A percentile compares a stretch with the other conserved stretches of the same genome.
phyloP scores from a whole-genome alignment of 805 yeast genomes.

The Teunomyces barrocoloradensis region DNA sequence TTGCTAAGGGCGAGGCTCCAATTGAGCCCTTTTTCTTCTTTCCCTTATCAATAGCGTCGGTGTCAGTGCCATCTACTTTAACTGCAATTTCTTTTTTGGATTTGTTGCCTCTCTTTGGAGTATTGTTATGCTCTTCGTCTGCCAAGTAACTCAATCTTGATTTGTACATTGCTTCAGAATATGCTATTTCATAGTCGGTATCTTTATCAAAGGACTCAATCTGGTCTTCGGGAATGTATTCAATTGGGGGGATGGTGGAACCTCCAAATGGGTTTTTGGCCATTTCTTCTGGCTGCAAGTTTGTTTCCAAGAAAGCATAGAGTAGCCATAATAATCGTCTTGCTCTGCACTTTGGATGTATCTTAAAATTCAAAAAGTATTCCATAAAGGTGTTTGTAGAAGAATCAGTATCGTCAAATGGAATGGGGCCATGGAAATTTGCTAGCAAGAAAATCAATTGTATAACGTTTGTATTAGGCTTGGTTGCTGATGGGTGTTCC shows the following conservation, averaged over 20 bases:
- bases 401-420: constrained; percentile 10
- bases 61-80: constrained; percentile 1
- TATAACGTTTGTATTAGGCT: constrained; percentile 60
- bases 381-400: constrained; percentile 57
- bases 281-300: constrained; percentile 51
- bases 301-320: constrained; percentile 77
- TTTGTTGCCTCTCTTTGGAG: constrained; percentile 32
- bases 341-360: constrained; percentile 66
- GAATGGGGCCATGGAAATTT: constrained; percentile 54
- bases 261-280: constrained; percentile 56
- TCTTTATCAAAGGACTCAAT: constrained; percentile 41
- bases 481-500: constrained; percentile 23
- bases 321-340: constrained; percentile 78
- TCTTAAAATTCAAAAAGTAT: constrained; percentile 60
- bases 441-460: constrained; percentile 74
- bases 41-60: neutral
- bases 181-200: constrained; percentile 46
- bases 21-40: neutral
- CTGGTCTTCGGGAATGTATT: constrained; percentile 26
- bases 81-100: constrained; percentile 19
- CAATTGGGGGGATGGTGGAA: constrained; percentile 30
- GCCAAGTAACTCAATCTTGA: constrained; percentile 39
- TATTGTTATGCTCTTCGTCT: constrained; percentile 36
- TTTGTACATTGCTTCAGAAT: constrained; percentile 47
- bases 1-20: neutral